Evolutionary conservation across 139 green algal species (phyloP), one percentile per base, ranked within the genome.

Genomic region (Pleodorina starrii): DNA sequence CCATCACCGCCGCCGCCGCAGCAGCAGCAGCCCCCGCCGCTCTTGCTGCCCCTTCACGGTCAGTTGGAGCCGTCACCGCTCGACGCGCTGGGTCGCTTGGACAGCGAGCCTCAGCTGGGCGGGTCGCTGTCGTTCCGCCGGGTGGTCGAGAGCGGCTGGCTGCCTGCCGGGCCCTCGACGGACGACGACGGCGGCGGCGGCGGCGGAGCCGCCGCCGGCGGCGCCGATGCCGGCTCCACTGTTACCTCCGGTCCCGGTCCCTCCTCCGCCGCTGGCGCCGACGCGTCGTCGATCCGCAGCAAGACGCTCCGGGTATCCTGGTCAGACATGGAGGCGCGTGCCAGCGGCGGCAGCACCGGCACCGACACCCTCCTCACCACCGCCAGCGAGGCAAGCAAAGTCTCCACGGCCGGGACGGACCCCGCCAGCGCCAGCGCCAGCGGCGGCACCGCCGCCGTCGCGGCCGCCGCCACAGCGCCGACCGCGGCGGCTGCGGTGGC

Each of bases 231-330:
- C n/a, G n/a, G n/a, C n/a, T n/a, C n/a, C n/a, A n/a, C n/a, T n/a
- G n/a, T n/a, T n/a, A n/a, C n/a, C n/a, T n/a, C n/a, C n/a, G n/a
- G n/a, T n/a, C n/a, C n/a, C n/a, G n/a, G n/a, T n/a, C n/a, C n/a
- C n/a, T n/a, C n/a, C n/a, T n/a, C n/a, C n/a, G n/a, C n/a, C n/a
- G n/a, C 1, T 2, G 35, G 16, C 68, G 35, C 35, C 38, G 68
- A 46, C 68, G 38, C 68, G 12, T 40, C 63, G 32, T 73, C 63
- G 40, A 57, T 46, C 25, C 74, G 74, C 44, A 43, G 3, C 46
- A 63, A 43, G 74, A 43, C n/a, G n/a, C n/a, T 82, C 19, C 29
- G 74, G 25, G 74, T 82, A 7, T 82, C 74, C 14, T 82, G 74
- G 74, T 82, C 74, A 9, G 74, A 82, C 46, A 51, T 82, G 74